These are phyloP conservation scores for Galerina marginata DNA, from an alignment of 768 basidiomycete genomes.

Conservation along the genomic window DNA sequence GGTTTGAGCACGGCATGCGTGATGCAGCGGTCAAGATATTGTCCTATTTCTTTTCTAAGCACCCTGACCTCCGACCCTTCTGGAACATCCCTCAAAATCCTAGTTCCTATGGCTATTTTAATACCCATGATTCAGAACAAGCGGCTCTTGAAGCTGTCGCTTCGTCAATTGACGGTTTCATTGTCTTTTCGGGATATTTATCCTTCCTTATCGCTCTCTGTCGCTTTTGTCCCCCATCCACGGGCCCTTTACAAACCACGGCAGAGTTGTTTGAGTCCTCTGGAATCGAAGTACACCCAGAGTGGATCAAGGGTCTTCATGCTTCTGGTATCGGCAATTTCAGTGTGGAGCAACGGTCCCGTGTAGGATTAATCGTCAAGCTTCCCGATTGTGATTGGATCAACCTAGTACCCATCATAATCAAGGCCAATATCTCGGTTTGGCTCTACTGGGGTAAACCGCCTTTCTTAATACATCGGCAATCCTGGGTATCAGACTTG, in stretches of 20 bases:
- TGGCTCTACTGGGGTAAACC: background rate
- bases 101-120: slow-evolving; percentile 13
- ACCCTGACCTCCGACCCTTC: background rate
- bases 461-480: background rate
- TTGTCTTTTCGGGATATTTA: slow-evolving; percentile 10
- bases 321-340: background rate
- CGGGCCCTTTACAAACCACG: background rate
- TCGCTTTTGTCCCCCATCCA: background rate
- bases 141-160: background rate
- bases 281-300: background rate
- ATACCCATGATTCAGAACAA: slow-evolving; percentile 1
- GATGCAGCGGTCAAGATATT: background rate
- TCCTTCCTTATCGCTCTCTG: slow-evolving; percentile 14
- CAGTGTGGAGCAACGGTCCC: no score
- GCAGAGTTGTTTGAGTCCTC: background rate
- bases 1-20: slow-evolving; percentile 4
- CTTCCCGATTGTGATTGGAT: background rate
- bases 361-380: background rate
- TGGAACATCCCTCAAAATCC: slow-evolving; percentile 3
- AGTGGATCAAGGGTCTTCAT: background rate
- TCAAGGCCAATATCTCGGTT: background rate
- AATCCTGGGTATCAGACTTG: background rate
- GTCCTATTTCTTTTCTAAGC: background rate
- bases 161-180: slow-evolving; percentile 6
- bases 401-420: background rate